Evolutionary conservation across 352 stramenopile genomes (phyloP), one percentile per base, ranked within the genome.

Genomic region (Pythium vanterpoolii): DNA sequence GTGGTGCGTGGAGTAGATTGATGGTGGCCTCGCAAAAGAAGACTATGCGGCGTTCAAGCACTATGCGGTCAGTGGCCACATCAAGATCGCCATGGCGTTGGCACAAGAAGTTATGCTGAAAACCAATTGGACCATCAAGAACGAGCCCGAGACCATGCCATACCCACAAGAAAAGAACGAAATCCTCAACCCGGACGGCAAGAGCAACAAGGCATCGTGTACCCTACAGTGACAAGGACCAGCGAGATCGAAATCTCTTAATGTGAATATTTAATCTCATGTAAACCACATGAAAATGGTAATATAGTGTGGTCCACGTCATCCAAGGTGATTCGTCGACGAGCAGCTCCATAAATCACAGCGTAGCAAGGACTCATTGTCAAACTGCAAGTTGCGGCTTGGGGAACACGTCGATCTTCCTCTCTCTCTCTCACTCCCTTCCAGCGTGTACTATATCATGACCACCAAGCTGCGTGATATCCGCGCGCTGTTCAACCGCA

Each of bases 41-140:
- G 86, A 95, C 60, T 93, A 89, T 28, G 83, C 80, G 27, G 87
- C 85, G 40, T 81, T 83, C 58, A 88, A 86, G 73, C 86, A 95
- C 53, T 95, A 89, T 53, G 76, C 86, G 2, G 86, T 95, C 3
- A 92, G 77, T 21, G 86, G 83, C 33, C 86, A 95, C 61, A 59
- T 93, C 49, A 93, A 95, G 69, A 92, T 95, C 54, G 86, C 83
- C 19, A 67, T 75, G 28, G 66, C 86, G 33, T 64, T 95, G 26
- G 78, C 81, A 0, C 76, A 89, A 21, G 86, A 95, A 43, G 84
- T 95, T 47, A 77, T 82, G 16, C 52, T 87, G 26, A 71, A 66
- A 14, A 89, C 82, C 23, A 74, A 81, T 13, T 95, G 86, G 83
- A 73, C 54, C 26, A 42, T 90, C 21, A 70, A 83, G 42, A 61